Evolutionary conservation across 495 filamentous ascomycete genomes (phyloP), one percentile per base, ranked within the genome.

Genomic region (Lichenothelia convexa): DNA sequence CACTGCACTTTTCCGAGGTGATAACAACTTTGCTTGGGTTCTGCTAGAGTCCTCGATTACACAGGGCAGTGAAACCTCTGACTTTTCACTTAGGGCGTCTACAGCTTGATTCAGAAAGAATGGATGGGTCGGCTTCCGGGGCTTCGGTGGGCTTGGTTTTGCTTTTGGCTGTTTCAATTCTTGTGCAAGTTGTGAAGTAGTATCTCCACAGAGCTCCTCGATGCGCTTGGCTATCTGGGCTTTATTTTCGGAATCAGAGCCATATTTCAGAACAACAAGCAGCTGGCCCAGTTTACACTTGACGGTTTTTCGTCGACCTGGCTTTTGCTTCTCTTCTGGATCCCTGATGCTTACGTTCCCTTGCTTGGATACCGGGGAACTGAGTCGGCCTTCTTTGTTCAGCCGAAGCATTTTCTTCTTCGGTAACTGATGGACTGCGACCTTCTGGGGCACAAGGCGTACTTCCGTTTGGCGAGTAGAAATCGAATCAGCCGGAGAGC

Each of bases 121-220:
- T 0, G 85, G 85, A 57, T 92, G 85, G 0, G 78, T 77, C 2
- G 68, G 41, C 47, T 80, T 91, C 17, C 55, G 36, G 21, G 68
- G 55, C 21, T 53, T 55, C 11, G 37, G 40, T 18, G 56, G 47
- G 38, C 19, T 39, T 30, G 44, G 30, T 11, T 43, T 39, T 20
- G 23, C 24, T 9, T 36, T 34, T 18, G 32, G 44, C 17, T 40
- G 41, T 40, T 26, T 33, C 35, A 23, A 32, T 41, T n/a, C 19
- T 18, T 21, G 5, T 4, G 4, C 8, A 8, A 5, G 19, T 3
- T 32, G 18, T 21, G 12, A 8, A 11, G 16, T 37, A 5, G 15
- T 32, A 2, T 54, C 55, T 22, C 36, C 41, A 1, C 71, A 41
- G n/a, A 76, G 71, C 13, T 58, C 49, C 29, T 70, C 50, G 30